phyloP scores from a whole-genome alignment of 2,329 filamentous ascomycete genomes.

The Ceratocystis variospora region DNA sequence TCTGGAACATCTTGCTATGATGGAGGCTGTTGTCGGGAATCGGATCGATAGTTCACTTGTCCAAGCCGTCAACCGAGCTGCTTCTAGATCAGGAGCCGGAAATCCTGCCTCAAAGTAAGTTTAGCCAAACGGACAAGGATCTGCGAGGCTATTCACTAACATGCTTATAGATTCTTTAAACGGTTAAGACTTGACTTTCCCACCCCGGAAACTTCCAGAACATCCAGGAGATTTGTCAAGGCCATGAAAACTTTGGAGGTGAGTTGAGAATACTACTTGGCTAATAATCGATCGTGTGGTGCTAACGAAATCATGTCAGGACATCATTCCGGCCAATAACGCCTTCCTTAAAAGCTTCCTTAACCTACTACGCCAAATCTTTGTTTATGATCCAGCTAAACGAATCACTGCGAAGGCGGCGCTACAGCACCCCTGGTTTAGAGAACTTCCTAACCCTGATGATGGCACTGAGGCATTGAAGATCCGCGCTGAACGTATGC shows the following conservation, averaged over 20 bases:
- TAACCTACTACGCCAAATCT: constrained; percentile 51
- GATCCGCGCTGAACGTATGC: constrained; percentile 42
- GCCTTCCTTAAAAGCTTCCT: constrained; percentile 49
- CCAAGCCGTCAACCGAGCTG: constrained; percentile 42
- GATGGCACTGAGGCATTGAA: constrained; percentile 56
- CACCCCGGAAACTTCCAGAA: constrained; percentile 46
- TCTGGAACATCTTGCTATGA: constrained; percentile 61
- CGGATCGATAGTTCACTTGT: constrained; percentile 48
- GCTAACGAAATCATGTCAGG: constrained; percentile 31
- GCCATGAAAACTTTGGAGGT: constrained; percentile 57
- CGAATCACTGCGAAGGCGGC: constrained; percentile 55
- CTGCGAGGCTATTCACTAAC: not conserved
- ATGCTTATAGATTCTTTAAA: constrained; percentile 46
- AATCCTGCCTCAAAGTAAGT: constrained; percentile 52
- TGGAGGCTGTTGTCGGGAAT: constrained; percentile 51
- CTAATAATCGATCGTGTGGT: not conserved
- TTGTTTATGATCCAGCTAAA: constrained; percentile 51
- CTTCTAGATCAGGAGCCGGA: constrained; percentile 38
- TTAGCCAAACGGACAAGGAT: constrained; percentile 11
- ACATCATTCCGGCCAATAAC: constrained; percentile 48
- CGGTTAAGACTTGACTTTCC: constrained; percentile 52
- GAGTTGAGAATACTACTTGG: constrained; percentile 24
- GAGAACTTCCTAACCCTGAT: constrained; percentile 47
- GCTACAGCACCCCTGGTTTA: constrained; percentile 54
- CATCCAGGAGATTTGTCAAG: constrained; percentile 52